phyloP scores from a whole-genome alignment of 306 rosid genomes.

The Pueraria montana region DNA sequence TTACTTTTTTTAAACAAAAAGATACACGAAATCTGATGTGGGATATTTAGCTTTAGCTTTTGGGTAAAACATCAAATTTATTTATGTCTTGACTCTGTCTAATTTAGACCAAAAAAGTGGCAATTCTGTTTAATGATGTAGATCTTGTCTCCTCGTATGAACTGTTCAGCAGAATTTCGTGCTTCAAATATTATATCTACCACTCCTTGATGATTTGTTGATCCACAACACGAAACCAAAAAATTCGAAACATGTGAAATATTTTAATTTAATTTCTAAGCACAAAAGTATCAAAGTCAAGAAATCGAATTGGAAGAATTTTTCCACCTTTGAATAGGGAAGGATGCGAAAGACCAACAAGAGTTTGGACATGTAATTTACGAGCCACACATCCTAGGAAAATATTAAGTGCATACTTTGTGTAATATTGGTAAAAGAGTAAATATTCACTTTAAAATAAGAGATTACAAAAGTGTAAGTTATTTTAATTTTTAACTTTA shows the following conservation, averaged over 20 bases:
- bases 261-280: background rate
- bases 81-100: background rate
- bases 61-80: background rate
- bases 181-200: background rate
- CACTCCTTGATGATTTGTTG: background rate
- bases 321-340: background rate
- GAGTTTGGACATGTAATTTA: background rate
- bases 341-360: background rate
- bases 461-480: background rate
- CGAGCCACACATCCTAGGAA: background rate
- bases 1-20: background rate
- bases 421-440: background rate
- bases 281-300: constrained; percentile 18
- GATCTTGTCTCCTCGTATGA: background rate
- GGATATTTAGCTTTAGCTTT: background rate
- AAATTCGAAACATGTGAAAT: background rate
- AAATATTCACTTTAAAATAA: background rate
- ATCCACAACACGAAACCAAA: background rate
- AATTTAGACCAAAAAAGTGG: background rate
- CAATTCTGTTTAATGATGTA: background rate
- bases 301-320: background rate
- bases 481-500: background rate
- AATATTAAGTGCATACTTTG: background rate
- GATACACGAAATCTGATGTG: background rate
- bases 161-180: background rate